Evolutionary conservation across 2,329 filamentous ascomycete genomes (phyloP).

Genomic region (Capronia coronata): DNA sequence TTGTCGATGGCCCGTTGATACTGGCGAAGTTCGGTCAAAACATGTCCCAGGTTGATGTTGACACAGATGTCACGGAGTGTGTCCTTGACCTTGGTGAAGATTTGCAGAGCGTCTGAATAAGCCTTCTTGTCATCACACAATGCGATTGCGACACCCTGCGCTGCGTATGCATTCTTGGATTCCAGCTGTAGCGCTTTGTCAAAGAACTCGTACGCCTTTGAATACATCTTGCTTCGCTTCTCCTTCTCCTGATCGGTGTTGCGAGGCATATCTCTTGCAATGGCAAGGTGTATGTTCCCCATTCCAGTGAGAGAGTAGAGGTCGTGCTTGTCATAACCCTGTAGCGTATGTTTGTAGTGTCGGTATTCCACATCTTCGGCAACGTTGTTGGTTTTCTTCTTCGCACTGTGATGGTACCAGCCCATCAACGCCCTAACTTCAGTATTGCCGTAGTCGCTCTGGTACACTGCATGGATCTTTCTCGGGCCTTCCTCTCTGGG

Average conservation of each 20-base stretch:
- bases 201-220: slow-evolving; percentile 94
- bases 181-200: slow-evolving; percentile 96
- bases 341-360: slow-evolving; percentile 93
- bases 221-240: slow-evolving; percentile 79
- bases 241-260: slow-evolving; percentile 85
- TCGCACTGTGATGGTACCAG: slow-evolving; percentile 87
- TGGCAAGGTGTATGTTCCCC: slow-evolving; percentile 86
- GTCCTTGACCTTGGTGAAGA: slow-evolving; percentile 85
- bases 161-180: slow-evolving; percentile 89
- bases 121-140: slow-evolving; percentile 93
- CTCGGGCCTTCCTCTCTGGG: slow-evolving; percentile 82
- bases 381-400: slow-evolving; percentile 73
- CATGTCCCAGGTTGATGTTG: slow-evolving; percentile 87
- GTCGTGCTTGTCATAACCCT: slow-evolving; percentile 94
- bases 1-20: slow-evolving; percentile 87
- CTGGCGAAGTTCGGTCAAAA: slow-evolving; percentile 84
- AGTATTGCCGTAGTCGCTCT: slow-evolving; percentile 74
- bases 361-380: slow-evolving; percentile 85
- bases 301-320: slow-evolving; percentile 94
- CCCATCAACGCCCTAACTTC: slow-evolving; percentile 91
- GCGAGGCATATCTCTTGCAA: slow-evolving; percentile 88
- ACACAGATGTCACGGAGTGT: slow-evolving; percentile 83
- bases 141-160: slow-evolving; percentile 91
- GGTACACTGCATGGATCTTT: slow-evolving; percentile 75
- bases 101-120: slow-evolving; percentile 69